These are phyloP conservation scores for Paramecium primaurelia DNA, from an alignment of 73 alveolate species.

Conservation along the genomic window DNA sequence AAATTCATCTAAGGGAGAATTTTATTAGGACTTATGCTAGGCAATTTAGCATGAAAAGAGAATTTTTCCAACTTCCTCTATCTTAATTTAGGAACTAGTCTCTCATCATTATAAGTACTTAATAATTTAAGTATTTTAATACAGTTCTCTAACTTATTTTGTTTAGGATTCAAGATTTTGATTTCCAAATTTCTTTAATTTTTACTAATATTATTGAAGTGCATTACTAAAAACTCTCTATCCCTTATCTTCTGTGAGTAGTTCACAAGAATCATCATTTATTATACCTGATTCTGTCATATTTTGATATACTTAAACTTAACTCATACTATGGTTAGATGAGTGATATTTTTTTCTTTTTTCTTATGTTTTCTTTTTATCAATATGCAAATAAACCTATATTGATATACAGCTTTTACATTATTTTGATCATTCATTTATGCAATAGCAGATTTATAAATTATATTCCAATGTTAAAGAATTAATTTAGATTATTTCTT, in stretches of 20 bases:
- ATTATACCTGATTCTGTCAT: neutral
- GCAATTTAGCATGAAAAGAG: slow-evolving; percentile 37
- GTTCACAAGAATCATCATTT: neutral
- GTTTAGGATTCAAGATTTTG: neutral
- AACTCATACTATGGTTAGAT: neutral
- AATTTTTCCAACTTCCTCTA: neutral
- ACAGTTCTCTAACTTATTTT: neutral
- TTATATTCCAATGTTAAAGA: slow-evolving; percentile 20
- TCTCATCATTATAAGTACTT: neutral
- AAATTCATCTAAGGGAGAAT: neutral
- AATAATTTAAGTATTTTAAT: neutral
- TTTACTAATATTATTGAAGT: neutral
- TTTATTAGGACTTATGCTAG: slow-evolving; percentile 11
- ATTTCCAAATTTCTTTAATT: neutral
- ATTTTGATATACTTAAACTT: neutral
- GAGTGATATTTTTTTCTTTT: neutral
- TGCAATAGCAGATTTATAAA: neutral
- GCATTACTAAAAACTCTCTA: slow-evolving; percentile 20
- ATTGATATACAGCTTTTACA: neutral
- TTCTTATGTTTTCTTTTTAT: neutral
- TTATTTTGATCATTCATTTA: neutral
- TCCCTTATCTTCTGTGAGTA: neutral
- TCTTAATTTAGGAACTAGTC: neutral
- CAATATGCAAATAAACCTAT: neutral
- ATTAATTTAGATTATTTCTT: neutral